phyloP scores from a whole-genome alignment of 768 basidiomycete species.

The Mycena capillaripes region DNA sequence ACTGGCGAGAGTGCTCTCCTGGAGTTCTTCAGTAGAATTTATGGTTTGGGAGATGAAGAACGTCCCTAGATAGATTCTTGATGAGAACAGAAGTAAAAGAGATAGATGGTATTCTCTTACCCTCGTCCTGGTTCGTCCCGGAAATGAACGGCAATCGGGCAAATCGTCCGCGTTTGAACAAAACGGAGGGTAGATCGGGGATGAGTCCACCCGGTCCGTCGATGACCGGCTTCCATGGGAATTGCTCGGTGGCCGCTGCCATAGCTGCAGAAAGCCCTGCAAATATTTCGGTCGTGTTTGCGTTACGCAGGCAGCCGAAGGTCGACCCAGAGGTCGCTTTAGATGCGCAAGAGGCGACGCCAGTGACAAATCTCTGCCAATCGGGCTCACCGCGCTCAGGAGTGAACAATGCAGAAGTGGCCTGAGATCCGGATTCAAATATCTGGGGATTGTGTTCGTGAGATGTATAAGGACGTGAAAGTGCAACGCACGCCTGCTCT shows the following conservation, averaged over 20 bases:
- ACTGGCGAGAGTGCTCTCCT: no score
- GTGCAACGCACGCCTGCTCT: slow-evolving; percentile 43
- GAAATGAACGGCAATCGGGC: slow-evolving; percentile 58
- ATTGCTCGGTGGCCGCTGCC: slow-evolving; percentile 34
- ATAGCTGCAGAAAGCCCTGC: slow-evolving; percentile 38
- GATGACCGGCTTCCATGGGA: slow-evolving; percentile 53
- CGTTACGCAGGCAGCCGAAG: slow-evolving; percentile 46
- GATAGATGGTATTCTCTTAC: slow-evolving; percentile 35
- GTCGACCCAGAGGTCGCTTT: slow-evolving; percentile 44
- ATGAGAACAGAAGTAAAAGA: neutral
- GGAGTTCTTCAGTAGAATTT: slow-evolving; percentile 40
- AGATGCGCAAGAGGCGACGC: slow-evolving; percentile 42
- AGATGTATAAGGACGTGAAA: no score
- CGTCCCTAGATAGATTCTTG: slow-evolving; percentile 44
- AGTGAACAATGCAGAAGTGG: slow-evolving; percentile 42
- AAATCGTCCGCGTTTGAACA: slow-evolving; percentile 49
- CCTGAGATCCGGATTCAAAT: slow-evolving; percentile 55
- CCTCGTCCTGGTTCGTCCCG: slow-evolving; percentile 61
- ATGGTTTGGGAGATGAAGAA: slow-evolving; percentile 38
- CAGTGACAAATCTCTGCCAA: slow-evolving; percentile 47
- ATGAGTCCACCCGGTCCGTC: slow-evolving; percentile 55
- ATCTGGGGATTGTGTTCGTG: slow-evolving; percentile 46
- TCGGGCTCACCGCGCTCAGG: slow-evolving; percentile 43
- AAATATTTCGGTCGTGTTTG: slow-evolving; percentile 42
- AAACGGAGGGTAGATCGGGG: slow-evolving; percentile 53